These are phyloP conservation scores for Naumovozyma dairenensis DNA, from an alignment of 805 yeast genomes.

Conservation along the genomic window DNA sequence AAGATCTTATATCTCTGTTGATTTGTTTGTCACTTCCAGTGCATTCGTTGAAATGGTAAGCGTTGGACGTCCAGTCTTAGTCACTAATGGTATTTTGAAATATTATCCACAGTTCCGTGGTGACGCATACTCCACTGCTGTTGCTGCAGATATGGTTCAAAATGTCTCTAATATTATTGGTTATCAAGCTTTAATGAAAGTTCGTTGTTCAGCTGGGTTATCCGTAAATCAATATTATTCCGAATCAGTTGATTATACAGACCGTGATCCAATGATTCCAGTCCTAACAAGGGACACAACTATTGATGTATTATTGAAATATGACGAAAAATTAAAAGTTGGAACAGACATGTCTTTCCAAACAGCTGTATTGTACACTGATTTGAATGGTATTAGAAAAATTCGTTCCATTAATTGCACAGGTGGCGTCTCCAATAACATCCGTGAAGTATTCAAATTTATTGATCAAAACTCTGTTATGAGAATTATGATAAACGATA, in stretches of 20 bases:
- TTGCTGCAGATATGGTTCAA: slow-evolving; percentile 50
- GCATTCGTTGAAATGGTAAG: slow-evolving; percentile 65
- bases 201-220: slow-evolving; percentile 81
- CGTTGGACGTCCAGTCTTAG: slow-evolving; percentile 49
- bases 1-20: slow-evolving; percentile 57
- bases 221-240: slow-evolving; percentile 74
- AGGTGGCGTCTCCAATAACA: slow-evolving; percentile 68
- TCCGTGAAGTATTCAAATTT: slow-evolving; percentile 65
- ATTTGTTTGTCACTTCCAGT: slow-evolving; percentile 59
- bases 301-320: slow-evolving; percentile 59
- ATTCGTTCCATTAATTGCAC: slow-evolving; percentile 80
- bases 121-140: slow-evolving; percentile 58
- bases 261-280: slow-evolving; percentile 62
- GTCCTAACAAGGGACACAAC: slow-evolving; percentile 52
- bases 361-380: slow-evolving; percentile 79
- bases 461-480: slow-evolving; percentile 65
- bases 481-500: slow-evolving; percentile 45
- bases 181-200: slow-evolving; percentile 71
- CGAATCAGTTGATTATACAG: slow-evolving; percentile 34
- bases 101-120: slow-evolving; percentile 59
- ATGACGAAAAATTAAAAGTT: slow-evolving; percentile 60
- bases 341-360: slow-evolving; percentile 82
- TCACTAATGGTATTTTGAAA: slow-evolving; percentile 62
- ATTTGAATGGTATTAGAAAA: slow-evolving; percentile 62
- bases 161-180: slow-evolving; percentile 48